Conservation (phyloP, 2,329 filamentous ascomycete species). For the Purpureocillium takamizusanense region DNA sequence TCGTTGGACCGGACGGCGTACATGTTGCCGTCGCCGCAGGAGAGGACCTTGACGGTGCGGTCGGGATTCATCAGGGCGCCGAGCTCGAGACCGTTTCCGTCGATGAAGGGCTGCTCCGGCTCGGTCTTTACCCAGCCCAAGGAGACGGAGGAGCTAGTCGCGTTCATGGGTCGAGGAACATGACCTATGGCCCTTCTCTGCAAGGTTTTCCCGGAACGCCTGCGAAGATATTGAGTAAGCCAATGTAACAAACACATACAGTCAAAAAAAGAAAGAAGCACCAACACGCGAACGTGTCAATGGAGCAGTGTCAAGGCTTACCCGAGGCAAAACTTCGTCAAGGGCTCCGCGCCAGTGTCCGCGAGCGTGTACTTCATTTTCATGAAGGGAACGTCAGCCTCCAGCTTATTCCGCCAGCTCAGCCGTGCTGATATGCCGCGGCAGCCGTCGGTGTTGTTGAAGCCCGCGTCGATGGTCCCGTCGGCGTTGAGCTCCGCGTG, state of each 20-base stretch:
- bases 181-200: too few species aligned
- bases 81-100: slow-evolving; percentile 8
- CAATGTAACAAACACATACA: too few species aligned
- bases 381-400: too few species aligned
- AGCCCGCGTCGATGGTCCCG: slow-evolving; percentile 8
- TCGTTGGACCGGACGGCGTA: slow-evolving; percentile 15
- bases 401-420: slow-evolving; percentile 18
- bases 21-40: slow-evolving; percentile 25
- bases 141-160: too few species aligned
- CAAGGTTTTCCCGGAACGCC: too few species aligned
- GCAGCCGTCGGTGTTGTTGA: slow-evolving; percentile 13
- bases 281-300: too few species aligned
- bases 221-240: too few species aligned
- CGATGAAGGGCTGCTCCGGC: too few species aligned
- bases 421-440: slow-evolving; percentile 15
- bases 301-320: slow-evolving; percentile 7
- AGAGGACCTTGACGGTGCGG: slow-evolving; percentile 13
- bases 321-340: slow-evolving; percentile 13
- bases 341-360: slow-evolving; percentile 12
- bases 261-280: too few species aligned
- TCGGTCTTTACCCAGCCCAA: too few species aligned
- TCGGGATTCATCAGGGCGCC: slow-evolving; percentile 11
- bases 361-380: slow-evolving; percentile 8
- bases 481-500: background rate
- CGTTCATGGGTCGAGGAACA: too few species aligned